Percentiles rank a stretch among this genome's conserved stretches.
These are phyloP conservation scores for Neurospora sp. DNA, from an alignment of 495 filamentous ascomycete genomes.

Conservation along the genomic window DNA sequence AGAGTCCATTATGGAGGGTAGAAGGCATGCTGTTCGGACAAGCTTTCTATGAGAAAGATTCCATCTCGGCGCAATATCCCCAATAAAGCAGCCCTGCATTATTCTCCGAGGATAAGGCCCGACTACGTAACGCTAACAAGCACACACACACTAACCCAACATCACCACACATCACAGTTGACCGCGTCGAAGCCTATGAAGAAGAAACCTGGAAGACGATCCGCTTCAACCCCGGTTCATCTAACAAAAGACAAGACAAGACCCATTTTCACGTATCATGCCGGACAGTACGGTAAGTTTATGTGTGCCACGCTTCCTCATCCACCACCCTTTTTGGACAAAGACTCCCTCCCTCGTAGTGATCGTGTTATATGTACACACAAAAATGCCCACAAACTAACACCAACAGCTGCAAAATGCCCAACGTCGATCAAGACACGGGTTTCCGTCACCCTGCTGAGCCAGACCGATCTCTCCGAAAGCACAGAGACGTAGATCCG, in stretches of 20 bases:
- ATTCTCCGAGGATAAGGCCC: neutral
- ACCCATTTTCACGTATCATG: conserved; percentile 49
- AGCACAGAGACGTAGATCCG: conserved; percentile 61
- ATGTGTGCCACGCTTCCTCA: neutral
- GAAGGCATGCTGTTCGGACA: neutral
- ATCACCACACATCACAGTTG: conserved; percentile 17
- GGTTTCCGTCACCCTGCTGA: conserved; percentile 61
- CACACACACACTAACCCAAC: neutral
- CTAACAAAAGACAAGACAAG: conserved; percentile 19
- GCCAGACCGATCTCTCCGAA: conserved; percentile 62
- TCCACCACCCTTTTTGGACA: neutral
- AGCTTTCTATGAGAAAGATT: neutral
- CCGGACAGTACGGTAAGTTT: conserved; percentile 49
- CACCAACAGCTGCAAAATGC: conserved; percentile 59
- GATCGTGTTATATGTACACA: neutral
- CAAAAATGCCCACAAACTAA: conserved; percentile 5
- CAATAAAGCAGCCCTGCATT: neutral
- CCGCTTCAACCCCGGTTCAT: conserved; percentile 41
- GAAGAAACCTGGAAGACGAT: conserved; percentile 79
- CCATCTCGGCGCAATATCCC: neutral
- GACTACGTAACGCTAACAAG: neutral
- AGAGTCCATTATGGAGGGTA: neutral
- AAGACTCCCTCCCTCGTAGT: conserved; percentile 3
- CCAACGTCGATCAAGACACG: conserved; percentile 69
- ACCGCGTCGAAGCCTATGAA: conserved; percentile 28